These are phyloP conservation scores for Tephrocybe sp. DNA, from an alignment of 768 basidiomycete species.

Conservation along the genomic window DNA sequence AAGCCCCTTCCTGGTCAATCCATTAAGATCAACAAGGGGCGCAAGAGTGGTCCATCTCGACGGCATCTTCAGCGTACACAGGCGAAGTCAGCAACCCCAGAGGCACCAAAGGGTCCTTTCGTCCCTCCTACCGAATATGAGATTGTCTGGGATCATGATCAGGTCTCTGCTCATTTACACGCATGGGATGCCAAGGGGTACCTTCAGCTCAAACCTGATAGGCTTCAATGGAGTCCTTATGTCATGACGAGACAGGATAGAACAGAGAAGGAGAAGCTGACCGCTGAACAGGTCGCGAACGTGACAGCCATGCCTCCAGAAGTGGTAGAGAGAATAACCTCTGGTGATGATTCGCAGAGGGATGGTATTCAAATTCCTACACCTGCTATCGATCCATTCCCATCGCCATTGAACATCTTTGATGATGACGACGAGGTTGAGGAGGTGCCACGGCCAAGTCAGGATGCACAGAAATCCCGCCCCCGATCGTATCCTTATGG, in stretches of 20 bases:
- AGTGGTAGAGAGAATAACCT: neutral
- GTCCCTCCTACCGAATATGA: slow-evolving; percentile 68
- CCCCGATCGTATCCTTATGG: slow-evolving; percentile 9
- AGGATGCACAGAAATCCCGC: slow-evolving; percentile 5
- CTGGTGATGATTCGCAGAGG: slow-evolving; percentile 1
- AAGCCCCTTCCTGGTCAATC: slow-evolving; percentile 76
- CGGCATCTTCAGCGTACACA: slow-evolving; percentile 60
- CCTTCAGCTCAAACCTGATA: slow-evolving; percentile 71
- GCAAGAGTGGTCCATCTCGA: slow-evolving; percentile 63
- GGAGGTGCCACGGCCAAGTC: slow-evolving; percentile 14
- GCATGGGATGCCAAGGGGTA: slow-evolving; percentile 81
- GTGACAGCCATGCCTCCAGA: slow-evolving; percentile 3
- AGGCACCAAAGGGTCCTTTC: slow-evolving; percentile 47
- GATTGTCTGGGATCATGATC: slow-evolving; percentile 69
- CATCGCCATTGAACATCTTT: slow-evolving; percentile 19
- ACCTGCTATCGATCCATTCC: slow-evolving; percentile 6
- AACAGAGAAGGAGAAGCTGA: slow-evolving; percentile 15
- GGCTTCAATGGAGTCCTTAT: slow-evolving; percentile 95
- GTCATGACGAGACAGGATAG: slow-evolving; percentile 31
- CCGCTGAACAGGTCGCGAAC: slow-evolving; percentile 11
- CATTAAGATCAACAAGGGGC: slow-evolving; percentile 69
- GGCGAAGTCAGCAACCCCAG: slow-evolving; percentile 42
- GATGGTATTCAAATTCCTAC: neutral
- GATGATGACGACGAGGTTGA: slow-evolving; percentile 21
- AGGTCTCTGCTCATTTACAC: slow-evolving; percentile 61